These are phyloP conservation scores for Thelonectria rubi DNA, from an alignment of 2,329 filamentous ascomycete genomes.

Conservation along the genomic window DNA sequence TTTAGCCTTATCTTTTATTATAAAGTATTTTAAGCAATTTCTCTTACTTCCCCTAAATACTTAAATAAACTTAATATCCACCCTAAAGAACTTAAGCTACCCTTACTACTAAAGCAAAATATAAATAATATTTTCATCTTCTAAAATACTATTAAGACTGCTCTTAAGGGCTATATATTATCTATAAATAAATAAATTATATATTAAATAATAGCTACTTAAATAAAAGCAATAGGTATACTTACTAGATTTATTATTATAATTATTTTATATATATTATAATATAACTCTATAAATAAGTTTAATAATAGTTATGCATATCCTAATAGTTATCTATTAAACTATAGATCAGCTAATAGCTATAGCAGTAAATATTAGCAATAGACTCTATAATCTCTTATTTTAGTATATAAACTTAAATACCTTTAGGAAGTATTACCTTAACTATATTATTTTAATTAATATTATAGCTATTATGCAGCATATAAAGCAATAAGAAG, in stretches of 20 bases:
- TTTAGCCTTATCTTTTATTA: conserved; percentile 43
- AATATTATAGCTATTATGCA: conserved; percentile 16
- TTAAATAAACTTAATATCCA: conserved; percentile 41
- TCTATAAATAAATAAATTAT: conserved; percentile 26
- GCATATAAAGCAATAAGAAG: conserved; percentile 24
- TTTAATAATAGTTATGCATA: conserved; percentile 7
- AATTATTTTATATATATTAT: conserved; percentile 20
- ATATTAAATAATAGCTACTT: conserved; percentile 26
- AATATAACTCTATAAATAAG: conserved; percentile 20
- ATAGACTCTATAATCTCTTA: conserved; percentile 13
- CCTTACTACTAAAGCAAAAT: conserved; percentile 3
- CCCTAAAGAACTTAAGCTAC: conserved; percentile 35
- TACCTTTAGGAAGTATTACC: conserved; percentile 19
- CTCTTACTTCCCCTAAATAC: conserved; percentile 33
- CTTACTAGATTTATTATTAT: conserved; percentile 5
- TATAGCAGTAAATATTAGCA: conserved; percentile 1
- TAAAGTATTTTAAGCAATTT: conserved; percentile 36
- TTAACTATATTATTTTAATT: conserved; percentile 6
- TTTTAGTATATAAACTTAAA: conserved; percentile 10
- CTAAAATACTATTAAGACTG: conserved; percentile 3
- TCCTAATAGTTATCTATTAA: too few species aligned
- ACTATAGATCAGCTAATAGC: not conserved
- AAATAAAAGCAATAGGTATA: conserved; percentile 20
- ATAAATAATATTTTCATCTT: conserved; percentile 18
- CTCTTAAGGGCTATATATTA: conserved; percentile 21